phyloP scores from a whole-genome alignment of 2,329 filamentous ascomycete genomes.

The Scedosporium apiospermum region DNA sequence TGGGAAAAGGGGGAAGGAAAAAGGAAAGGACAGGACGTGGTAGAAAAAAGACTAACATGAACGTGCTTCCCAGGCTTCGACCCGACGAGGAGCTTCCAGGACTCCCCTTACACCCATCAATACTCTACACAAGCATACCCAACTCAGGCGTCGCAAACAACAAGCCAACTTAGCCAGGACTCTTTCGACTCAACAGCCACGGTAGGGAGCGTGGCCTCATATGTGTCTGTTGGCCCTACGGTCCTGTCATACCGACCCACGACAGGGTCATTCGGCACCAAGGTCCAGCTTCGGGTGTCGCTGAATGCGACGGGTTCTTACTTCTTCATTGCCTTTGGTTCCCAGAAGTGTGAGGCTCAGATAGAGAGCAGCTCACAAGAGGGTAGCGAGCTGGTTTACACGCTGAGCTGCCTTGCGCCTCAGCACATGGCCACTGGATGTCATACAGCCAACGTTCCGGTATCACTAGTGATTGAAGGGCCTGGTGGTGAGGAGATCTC shows the following conservation, averaged over 20 bases:
- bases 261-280: constrained; percentile 59
- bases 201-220: constrained; percentile 56
- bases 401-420: constrained; percentile 63
- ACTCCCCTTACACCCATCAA: constrained; percentile 38
- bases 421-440: constrained; percentile 42
- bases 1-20: neutral
- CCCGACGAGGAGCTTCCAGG: constrained; percentile 50
- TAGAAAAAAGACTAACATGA: neutral
- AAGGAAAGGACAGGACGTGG: neutral
- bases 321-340: constrained; percentile 68
- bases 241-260: constrained; percentile 63
- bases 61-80: constrained; percentile 39
- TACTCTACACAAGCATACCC: constrained; percentile 39
- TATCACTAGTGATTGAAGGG: constrained; percentile 44
- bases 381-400: constrained; percentile 56
- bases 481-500: constrained; percentile 43
- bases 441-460: constrained; percentile 39
- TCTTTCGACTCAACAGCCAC: constrained; percentile 42
- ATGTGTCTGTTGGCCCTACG: constrained; percentile 50
- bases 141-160: constrained; percentile 32
- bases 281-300: constrained; percentile 64
- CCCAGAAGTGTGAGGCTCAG: constrained; percentile 59
- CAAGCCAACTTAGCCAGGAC: constrained; percentile 43
- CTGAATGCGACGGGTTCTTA: constrained; percentile 57
- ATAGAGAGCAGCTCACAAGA: constrained; percentile 53